Conservation (phyloP, 2,329 filamentous ascomycete species). For the Teratosphaeria viscida region DNA sequence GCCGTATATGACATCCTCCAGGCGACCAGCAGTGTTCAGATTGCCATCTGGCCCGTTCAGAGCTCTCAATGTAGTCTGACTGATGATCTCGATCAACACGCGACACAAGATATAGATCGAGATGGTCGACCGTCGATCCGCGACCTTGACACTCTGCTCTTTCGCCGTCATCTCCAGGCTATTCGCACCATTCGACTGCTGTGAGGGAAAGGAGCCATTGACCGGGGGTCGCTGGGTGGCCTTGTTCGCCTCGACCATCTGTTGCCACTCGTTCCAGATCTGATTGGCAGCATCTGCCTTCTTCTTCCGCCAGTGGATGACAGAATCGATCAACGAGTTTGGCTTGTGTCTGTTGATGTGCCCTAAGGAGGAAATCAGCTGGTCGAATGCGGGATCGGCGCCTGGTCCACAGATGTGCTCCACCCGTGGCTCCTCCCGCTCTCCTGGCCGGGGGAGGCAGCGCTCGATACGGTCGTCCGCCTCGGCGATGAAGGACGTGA, state of each 20-base stretch:
- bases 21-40: conserved; percentile 81
- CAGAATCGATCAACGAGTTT: conserved; percentile 87
- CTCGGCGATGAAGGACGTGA: conserved; percentile 91
- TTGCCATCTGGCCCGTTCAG: conserved; percentile 48
- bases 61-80: conserved; percentile 70
- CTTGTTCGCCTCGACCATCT: conserved; percentile 12
- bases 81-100: conserved; percentile 86
- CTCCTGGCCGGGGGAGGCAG: conserved; percentile 65
- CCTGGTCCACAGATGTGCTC: conserved; percentile 86
- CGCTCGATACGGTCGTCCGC: conserved; percentile 94
- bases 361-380: conserved; percentile 82
- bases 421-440: conserved; percentile 68
- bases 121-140: conserved; percentile 78
- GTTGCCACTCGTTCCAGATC: conserved; percentile 22
- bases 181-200: background rate
- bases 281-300: conserved; percentile 73
- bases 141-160: conserved; percentile 21
- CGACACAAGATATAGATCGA: conserved; percentile 94
- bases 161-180: conserved; percentile 7
- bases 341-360: conserved; percentile 92
- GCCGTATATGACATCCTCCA: conserved; percentile 94
- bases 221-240: conserved; percentile 14
- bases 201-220: conserved; percentile 4
- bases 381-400: conserved; percentile 81
- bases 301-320: conserved; percentile 96